phyloP scores from a whole-genome alignment of 768 basidiomycete genomes.

The Russula sp. region DNA sequence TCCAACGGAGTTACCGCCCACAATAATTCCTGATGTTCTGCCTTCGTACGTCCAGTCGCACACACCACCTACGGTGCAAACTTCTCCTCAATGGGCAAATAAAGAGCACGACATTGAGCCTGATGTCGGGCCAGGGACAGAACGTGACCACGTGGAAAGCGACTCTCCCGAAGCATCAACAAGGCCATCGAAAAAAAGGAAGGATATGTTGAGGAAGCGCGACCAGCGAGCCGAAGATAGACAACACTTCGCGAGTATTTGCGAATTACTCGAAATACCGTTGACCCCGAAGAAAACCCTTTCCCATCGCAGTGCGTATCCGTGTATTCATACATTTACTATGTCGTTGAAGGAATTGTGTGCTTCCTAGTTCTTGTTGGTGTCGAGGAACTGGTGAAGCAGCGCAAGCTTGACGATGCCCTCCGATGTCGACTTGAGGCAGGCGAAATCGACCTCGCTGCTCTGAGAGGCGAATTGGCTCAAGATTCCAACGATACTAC shows the following conservation, averaged over 20 bases:
- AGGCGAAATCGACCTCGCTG: neutral
- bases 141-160: neutral
- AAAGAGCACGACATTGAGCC: neutral
- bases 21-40: neutral
- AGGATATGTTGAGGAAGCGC: conserved; percentile 1
- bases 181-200: neutral
- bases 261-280: neutral
- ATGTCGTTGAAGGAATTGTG: neutral
- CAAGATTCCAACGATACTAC: neutral
- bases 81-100: no score
- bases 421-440: neutral
- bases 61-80: neutral
- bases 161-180: neutral
- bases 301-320: conserved; percentile 3
- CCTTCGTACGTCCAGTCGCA: no score
- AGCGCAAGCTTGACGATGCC: neutral
- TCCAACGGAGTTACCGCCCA: neutral
- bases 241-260: neutral
- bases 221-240: neutral
- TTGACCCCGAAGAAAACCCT: neutral
- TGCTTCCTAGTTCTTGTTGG: neutral
- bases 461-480: neutral
- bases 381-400: neutral
- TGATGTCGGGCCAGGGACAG: neutral
- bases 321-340: neutral